These are phyloP conservation scores for Erythrobasidium yunnanense DNA, from an alignment of 768 basidiomycete genomes.

Conservation along the genomic window DNA sequence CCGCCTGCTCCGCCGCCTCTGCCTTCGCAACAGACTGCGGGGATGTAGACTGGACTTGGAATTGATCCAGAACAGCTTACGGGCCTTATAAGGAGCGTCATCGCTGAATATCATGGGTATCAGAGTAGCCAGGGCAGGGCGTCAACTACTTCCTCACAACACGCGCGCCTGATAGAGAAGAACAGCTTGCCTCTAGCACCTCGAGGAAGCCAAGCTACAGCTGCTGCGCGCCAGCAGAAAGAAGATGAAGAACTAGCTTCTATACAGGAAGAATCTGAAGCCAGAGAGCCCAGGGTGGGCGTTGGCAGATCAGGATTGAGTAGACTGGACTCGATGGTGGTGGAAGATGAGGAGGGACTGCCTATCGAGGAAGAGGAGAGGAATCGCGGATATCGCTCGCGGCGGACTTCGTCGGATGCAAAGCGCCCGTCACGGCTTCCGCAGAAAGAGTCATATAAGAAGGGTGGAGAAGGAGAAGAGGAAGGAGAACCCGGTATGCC, in stretches of 20 bases:
- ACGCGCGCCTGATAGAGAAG: too few species aligned
- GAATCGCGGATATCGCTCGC: not conserved
- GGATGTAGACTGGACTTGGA: not conserved
- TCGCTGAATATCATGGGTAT: not conserved
- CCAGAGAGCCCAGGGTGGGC: too few species aligned
- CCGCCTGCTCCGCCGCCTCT: constrained; percentile 13
- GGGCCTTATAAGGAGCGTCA: not conserved
- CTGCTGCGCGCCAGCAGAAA: not conserved
- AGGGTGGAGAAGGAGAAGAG: not conserved
- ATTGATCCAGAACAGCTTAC: not conserved
- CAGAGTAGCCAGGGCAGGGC: not conserved
- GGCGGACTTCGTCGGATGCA: not conserved
- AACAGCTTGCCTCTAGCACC: too few species aligned
- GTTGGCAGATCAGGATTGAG: not conserved
- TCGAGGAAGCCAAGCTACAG: too few species aligned
- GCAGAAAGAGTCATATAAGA: not conserved
- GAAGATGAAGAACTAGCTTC: not conserved
- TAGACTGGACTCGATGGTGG: constrained; percentile 6
- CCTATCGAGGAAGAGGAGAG: not conserved
- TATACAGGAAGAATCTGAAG: too few species aligned
- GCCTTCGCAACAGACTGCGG: not conserved
- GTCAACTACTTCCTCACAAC: not conserved
- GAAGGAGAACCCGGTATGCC: not conserved
- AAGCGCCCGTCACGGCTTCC: not conserved
- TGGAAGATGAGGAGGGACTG: constrained; percentile 11